Evolutionary conservation across 2,329 filamentous ascomycete genomes (phyloP).

Genomic region (Mycosphaerelloides madeirae): DNA sequence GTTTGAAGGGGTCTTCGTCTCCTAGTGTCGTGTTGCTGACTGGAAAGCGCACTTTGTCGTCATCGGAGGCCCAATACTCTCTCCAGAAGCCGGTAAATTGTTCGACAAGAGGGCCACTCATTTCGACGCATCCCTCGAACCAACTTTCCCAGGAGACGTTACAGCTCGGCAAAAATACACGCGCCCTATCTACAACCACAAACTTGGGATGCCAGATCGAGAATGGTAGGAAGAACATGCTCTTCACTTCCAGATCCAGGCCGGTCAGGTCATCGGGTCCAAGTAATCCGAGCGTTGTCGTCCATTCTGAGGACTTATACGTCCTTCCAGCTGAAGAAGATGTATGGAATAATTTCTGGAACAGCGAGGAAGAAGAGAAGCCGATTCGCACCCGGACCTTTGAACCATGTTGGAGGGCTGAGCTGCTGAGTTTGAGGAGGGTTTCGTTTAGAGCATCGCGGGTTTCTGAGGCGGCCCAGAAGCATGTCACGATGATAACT

Average conservation of each 20-base stretch:
- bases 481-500: slow-evolving; percentile 74
- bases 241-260: slow-evolving; percentile 68
- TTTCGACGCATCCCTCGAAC: slow-evolving; percentile 71
- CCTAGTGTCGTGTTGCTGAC: background rate
- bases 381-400: slow-evolving; percentile 64
- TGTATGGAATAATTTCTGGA: slow-evolving; percentile 72
- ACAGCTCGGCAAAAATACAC: slow-evolving; percentile 69
- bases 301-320: slow-evolving; percentile 59
- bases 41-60: slow-evolving; percentile 3
- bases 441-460: slow-evolving; percentile 54
- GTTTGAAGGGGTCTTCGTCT: background rate
- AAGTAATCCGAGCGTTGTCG: slow-evolving; percentile 59
- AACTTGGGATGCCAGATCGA: slow-evolving; percentile 89
- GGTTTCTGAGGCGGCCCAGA: slow-evolving; percentile 67
- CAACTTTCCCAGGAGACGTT: slow-evolving; percentile 86
- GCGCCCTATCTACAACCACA: slow-evolving; percentile 63
- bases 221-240: slow-evolving; percentile 72
- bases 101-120: slow-evolving; percentile 58
- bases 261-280: slow-evolving; percentile 49
- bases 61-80: slow-evolving; percentile 58
- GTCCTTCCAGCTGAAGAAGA: slow-evolving; percentile 57
- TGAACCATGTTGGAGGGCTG: slow-evolving; percentile 30
- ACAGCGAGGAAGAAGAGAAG: slow-evolving; percentile 67
- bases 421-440: slow-evolving; percentile 56
- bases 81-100: slow-evolving; percentile 64